Percentiles rank a stretch among this genome's conserved stretches.
Evolutionary conservation across 2,329 filamentous ascomycete species (phyloP).

Genomic region (Monosporascus sp.): DNA sequence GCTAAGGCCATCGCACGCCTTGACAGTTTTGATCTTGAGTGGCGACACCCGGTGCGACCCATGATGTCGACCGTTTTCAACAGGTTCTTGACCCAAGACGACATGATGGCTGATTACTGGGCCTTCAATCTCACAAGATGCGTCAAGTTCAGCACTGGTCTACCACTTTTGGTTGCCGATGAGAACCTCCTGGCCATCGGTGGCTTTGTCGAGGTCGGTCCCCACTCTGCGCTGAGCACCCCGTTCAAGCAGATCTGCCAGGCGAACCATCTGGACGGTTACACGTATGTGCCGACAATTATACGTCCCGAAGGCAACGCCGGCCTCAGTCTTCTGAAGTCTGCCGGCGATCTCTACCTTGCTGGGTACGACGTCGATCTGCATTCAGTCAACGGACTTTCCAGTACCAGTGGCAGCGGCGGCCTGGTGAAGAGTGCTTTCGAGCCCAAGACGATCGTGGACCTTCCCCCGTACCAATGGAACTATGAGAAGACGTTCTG

Average conservation of each 20-base stretch:
- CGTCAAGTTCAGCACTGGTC: not conserved
- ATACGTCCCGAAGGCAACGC: constrained; percentile 10
- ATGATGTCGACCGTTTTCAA: constrained; percentile 22
- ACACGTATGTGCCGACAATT: constrained; percentile 14
- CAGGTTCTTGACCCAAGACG: constrained; percentile 2
- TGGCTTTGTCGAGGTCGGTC: constrained; percentile 16
- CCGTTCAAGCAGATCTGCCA: constrained; percentile 26
- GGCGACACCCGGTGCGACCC: constrained; percentile 5
- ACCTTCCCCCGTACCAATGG: constrained; percentile 19
- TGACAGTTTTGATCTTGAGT: constrained; percentile 8
- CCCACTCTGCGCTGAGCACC: constrained; percentile 22
- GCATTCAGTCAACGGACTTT: constrained; percentile 8
- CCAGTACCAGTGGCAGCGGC: not conserved
- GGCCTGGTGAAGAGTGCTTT: not conserved
- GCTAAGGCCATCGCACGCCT: constrained; percentile 4
- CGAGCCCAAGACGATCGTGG: constrained; percentile 7
- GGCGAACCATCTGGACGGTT: constrained; percentile 1
- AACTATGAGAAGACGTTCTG: constrained; percentile 15
- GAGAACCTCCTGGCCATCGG: constrained; percentile 13
- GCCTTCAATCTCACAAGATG: constrained; percentile 17
- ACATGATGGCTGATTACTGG: constrained; percentile 17
- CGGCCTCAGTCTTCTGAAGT: constrained; percentile 7
- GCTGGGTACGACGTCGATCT: constrained; percentile 13
- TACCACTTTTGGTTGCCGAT: not conserved
- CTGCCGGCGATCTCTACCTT: constrained; percentile 14